Percentiles rank a stretch among this genome's conserved stretches.
These are phyloP conservation scores for Yarrowia sp. DNA, from an alignment of 805 yeast species.

Conservation along the genomic window DNA sequence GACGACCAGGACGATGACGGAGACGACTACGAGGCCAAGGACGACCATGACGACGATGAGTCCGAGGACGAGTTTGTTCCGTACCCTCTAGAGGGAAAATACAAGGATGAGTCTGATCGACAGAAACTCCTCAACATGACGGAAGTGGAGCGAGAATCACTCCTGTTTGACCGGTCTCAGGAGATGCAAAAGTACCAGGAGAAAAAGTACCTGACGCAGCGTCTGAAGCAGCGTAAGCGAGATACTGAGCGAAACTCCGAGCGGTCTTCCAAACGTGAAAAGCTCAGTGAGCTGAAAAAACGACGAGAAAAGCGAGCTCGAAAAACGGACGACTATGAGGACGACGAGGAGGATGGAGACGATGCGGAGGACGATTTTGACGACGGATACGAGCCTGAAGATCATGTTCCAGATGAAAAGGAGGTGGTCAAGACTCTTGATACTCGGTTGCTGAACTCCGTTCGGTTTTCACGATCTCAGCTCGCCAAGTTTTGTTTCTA, in stretches of 20 bases:
- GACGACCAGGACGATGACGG: conserved; percentile 35
- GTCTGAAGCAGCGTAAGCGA: conserved; percentile 51
- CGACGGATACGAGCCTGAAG: conserved; percentile 52
- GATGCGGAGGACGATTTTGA: conserved; percentile 43
- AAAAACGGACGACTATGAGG: conserved; percentile 16
- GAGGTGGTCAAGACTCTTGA: conserved; percentile 45
- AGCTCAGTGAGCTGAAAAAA: conserved; percentile 69
- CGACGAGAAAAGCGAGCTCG: conserved; percentile 60
- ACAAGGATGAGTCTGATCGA: conserved; percentile 77
- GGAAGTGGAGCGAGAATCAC: conserved; percentile 88
- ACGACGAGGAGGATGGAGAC: conserved; percentile 41
- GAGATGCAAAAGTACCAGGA: conserved; percentile 87
- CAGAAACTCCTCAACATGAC: conserved; percentile 65
- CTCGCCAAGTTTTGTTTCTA: conserved; percentile 75
- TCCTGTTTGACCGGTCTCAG: conserved; percentile 88
- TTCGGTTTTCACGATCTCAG: conserved; percentile 74
- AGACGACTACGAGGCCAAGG: conserved; percentile 32
- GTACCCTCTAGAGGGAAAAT: conserved; percentile 91
- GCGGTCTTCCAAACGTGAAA: conserved; percentile 42
- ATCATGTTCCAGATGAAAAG: conserved; percentile 43
- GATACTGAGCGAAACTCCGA: conserved; percentile 36
- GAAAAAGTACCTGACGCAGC: conserved; percentile 74
- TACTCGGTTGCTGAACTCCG: conserved; percentile 63
- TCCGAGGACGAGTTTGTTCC: conserved; percentile 47
- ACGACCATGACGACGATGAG: conserved; percentile 41